Evolutionary conservation across 805 yeast genomes (phyloP).

Genomic region (Schwanniomyces polymorphus): DNA sequence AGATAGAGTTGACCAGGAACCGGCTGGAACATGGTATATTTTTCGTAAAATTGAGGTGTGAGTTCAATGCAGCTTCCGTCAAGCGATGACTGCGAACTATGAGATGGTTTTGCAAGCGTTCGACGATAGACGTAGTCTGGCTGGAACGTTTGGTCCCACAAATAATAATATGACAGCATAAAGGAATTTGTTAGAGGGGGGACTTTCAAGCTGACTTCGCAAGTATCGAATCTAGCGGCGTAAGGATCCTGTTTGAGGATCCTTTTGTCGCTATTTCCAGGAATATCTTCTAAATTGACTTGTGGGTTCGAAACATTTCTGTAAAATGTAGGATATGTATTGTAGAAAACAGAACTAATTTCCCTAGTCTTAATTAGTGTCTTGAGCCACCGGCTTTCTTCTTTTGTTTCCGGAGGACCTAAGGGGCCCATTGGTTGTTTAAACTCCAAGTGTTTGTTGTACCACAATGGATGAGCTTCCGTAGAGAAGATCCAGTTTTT

Average conservation of each 20-base stretch:
- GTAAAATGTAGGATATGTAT: conserved; percentile 3
- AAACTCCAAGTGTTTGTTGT: conserved; percentile 26
- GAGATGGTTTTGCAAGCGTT: conserved; percentile 44
- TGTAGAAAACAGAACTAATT: not conserved
- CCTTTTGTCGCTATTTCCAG: conserved; percentile 6
- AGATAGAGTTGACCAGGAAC: conserved; percentile 30
- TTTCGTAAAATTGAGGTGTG: conserved; percentile 22
- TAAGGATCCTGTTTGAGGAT: conserved; percentile 14
- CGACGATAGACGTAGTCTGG: conserved; percentile 40
- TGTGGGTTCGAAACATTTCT: conserved; percentile 16
- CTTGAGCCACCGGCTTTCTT: not conserved
- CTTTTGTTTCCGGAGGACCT: not conserved
- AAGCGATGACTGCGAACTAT: conserved; percentile 19
- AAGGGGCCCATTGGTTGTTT: not conserved
- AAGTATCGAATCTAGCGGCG: conserved; percentile 17
- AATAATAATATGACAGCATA: conserved; percentile 37
- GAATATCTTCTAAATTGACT: conserved; percentile 8
- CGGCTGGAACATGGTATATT: conserved; percentile 21
- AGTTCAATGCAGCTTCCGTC: conserved; percentile 32
- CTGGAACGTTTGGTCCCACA: conserved; percentile 42
- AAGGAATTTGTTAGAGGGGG: conserved; percentile 9
- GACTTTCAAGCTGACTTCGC: conserved; percentile 30
- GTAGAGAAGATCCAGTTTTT: conserved; percentile 70
- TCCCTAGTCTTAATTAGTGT: not conserved
- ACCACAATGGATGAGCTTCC: conserved; percentile 92